Evolutionary conservation across 1,284 basidiomycete genomes (phyloP).

Genomic region (Spongispora temasekensis): DNA sequence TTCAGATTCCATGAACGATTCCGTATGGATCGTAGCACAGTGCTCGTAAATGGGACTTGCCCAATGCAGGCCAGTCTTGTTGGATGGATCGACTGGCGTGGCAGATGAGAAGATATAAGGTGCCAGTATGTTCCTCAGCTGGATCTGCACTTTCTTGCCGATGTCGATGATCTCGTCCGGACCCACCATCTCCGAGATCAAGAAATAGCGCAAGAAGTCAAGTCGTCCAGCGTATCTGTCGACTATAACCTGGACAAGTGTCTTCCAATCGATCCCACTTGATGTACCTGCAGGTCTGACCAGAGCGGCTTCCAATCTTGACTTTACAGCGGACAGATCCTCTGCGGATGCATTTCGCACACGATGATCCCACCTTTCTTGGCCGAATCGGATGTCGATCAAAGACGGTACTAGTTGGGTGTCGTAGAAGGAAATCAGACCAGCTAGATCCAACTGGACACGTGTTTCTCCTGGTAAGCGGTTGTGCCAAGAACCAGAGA

Average conservation of each 20-base stretch:
- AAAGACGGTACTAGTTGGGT: conserved; percentile 29
- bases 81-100: conserved; percentile 1
- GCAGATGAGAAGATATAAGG: conserved; percentile 14
- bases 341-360: conserved; percentile 29
- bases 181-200: too few species aligned
- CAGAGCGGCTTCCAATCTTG: conserved; percentile 26
- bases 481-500: conserved; percentile 37
- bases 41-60: conserved; percentile 22
- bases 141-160: conserved; percentile 14
- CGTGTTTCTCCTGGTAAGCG: conserved; percentile 36
- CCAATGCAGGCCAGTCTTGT: conserved; percentile 22
- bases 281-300: conserved; percentile 8
- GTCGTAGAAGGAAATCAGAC: conserved; percentile 39
- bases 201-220: conserved; percentile 40
- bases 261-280: conserved; percentile 47
- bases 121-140: conserved; percentile 21
- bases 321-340: conserved; percentile 16
- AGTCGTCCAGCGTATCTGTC: conserved; percentile 46
- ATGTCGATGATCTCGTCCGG: conserved; percentile 3
- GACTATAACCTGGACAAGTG: conserved; percentile 39
- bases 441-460: conserved; percentile 32
- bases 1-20: conserved; percentile 23
- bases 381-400: conserved; percentile 24
- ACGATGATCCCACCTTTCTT: conserved; percentile 29
- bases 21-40: conserved; percentile 39